Evolutionary conservation across 2,329 filamentous ascomycete species (phyloP).

Genomic region (Aspergillus sp.): DNA sequence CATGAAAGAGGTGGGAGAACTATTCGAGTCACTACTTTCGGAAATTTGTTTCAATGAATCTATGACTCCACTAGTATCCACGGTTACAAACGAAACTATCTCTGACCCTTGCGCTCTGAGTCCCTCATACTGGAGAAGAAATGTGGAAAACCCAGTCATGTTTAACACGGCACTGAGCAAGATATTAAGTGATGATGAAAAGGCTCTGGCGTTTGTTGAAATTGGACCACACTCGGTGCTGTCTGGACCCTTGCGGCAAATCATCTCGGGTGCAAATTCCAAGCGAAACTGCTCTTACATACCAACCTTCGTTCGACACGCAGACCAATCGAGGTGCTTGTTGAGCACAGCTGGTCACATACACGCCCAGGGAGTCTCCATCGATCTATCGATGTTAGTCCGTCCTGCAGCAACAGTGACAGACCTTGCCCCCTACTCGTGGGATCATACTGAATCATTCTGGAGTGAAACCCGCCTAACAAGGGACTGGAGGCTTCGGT

Average conservation of each 20-base stretch:
- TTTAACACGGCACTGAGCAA: not conserved
- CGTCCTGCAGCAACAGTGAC: conserved; percentile 19
- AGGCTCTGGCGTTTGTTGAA: not conserved
- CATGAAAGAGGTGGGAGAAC: conserved; percentile 9
- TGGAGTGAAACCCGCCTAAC: conserved; percentile 24
- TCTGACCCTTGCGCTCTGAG: not conserved
- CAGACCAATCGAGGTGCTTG: not conserved
- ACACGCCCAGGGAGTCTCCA: conserved; percentile 17
- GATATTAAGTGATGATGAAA: not conserved
- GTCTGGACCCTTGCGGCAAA: not conserved
- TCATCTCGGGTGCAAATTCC: not conserved
- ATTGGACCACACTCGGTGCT: not conserved
- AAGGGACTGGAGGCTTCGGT: conserved; percentile 21
- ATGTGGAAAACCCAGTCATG: not conserved
- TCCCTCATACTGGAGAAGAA: not conserved
- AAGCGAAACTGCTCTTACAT: not conserved
- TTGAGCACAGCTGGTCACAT: not conserved
- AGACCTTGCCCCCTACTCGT: conserved; percentile 33
- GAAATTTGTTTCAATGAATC: not conserved
- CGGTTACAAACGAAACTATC: not conserved
- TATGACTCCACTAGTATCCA: not conserved
- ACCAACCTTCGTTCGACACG: not conserved
- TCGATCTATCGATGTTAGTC: conserved; percentile 25
- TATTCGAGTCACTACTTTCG: not conserved
- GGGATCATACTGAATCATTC: conserved; percentile 23